These are phyloP conservation scores for Casuarina cunninghamiana DNA, from an alignment of 306 rosid genomes.

Conservation along the genomic window DNA sequence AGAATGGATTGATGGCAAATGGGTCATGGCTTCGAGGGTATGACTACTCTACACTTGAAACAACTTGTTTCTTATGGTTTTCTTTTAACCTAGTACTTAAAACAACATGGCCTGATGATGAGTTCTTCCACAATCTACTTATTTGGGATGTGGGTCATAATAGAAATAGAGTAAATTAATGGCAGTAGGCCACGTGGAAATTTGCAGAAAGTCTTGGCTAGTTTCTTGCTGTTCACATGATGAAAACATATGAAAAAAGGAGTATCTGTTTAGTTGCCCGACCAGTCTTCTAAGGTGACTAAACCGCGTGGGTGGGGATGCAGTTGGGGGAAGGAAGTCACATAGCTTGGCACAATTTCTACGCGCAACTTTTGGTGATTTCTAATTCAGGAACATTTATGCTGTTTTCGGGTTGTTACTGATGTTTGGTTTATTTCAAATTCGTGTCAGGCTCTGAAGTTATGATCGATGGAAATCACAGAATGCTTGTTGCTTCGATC, in stretches of 20 bases:
- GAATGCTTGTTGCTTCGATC: too few species aligned
- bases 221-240: not conserved
- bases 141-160: not conserved
- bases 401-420: not conserved
- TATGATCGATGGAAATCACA: conserved; percentile 32
- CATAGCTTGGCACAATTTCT: not conserved
- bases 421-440: not conserved
- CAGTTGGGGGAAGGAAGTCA: not conserved
- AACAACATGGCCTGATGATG: too few species aligned
- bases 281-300: not conserved
- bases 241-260: not conserved
- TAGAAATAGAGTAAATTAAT: not conserved
- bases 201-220: not conserved
- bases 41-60: not conserved
- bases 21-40: conserved; percentile 44
- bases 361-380: not conserved
- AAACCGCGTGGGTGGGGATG: not conserved
- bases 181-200: too few species aligned
- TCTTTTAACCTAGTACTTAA: not conserved
- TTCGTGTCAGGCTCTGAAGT: conserved; percentile 49
- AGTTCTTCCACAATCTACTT: not conserved
- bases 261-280: not conserved
- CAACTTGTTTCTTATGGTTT: not conserved
- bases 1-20: conserved; percentile 44
- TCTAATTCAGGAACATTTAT: not conserved